Conservation (phyloP, 1,139 yeast species). For the Geotrichum klebahnii region DNA sequence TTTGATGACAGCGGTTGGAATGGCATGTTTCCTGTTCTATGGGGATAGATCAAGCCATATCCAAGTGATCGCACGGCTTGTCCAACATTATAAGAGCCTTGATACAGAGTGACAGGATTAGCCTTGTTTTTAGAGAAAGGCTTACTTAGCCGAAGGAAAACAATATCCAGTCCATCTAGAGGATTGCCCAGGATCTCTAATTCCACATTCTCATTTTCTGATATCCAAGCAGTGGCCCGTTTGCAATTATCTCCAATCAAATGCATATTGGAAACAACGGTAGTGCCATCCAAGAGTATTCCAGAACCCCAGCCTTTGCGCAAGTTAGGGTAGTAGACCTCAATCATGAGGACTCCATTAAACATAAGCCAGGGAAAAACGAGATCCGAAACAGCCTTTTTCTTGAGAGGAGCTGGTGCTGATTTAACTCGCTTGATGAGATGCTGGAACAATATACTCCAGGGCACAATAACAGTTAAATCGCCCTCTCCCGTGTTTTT, state of each 20-base stretch:
- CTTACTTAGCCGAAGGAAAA: slow-evolving; percentile 31
- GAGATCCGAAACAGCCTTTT: slow-evolving; percentile 3
- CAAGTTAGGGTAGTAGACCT: slow-evolving; percentile 26
- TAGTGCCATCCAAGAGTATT: slow-evolving; percentile 37
- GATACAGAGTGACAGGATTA: slow-evolving; percentile 22
- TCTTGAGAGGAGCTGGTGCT: neutral
- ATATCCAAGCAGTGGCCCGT: slow-evolving; percentile 32
- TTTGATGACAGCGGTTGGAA: slow-evolving; percentile 45
- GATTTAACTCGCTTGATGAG: slow-evolving; percentile 1
- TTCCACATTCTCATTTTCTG: slow-evolving; percentile 21
- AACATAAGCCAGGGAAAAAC: slow-evolving; percentile 21
- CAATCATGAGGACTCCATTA: slow-evolving; percentile 28
- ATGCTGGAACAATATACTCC: slow-evolving; percentile 41
- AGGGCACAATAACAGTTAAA: slow-evolving; percentile 48
- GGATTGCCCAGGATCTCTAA: slow-evolving; percentile 35
- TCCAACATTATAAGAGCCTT: slow-evolving; percentile 32
- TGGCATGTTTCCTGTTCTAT: slow-evolving; percentile 23
- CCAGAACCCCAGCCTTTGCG: slow-evolving; percentile 47
- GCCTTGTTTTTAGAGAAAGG: slow-evolving; percentile 20
- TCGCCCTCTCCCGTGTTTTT: slow-evolving; percentile 62
- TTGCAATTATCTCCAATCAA: slow-evolving; percentile 37
- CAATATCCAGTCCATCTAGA: slow-evolving; percentile 39
- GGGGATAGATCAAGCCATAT: slow-evolving; percentile 51
- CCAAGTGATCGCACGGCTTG: slow-evolving; percentile 50
- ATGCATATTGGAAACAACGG: slow-evolving; percentile 47